Conservation (phyloP, 2,329 filamentous ascomycete species). For the Thelonectria rubi region DNA sequence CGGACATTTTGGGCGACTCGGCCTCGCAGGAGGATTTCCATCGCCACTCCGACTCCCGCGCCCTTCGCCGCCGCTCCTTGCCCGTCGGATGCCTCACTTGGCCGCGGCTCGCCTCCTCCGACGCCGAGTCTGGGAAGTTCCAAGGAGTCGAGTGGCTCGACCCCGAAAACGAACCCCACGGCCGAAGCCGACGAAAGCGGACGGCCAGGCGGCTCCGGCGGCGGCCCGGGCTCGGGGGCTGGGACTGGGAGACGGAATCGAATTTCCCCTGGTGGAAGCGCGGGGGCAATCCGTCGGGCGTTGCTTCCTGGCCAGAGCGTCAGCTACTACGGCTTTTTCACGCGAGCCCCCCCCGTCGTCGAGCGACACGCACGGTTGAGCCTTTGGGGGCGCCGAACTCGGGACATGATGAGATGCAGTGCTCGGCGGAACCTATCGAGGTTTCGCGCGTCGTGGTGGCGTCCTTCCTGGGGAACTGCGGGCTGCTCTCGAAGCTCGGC, state of each 20-base stretch:
- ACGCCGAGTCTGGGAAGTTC: constrained; percentile 26
- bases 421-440: constrained; percentile 5
- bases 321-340: no score
- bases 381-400: constrained; percentile 9
- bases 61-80: constrained; percentile 44
- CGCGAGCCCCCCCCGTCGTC: no score
- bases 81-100: constrained; percentile 35
- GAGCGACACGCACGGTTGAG: constrained; percentile 9
- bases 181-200: constrained; percentile 39
- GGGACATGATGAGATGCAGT: constrained; percentile 29
- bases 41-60: constrained; percentile 43
- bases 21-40: constrained; percentile 35
- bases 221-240: constrained; percentile 36
- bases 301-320: no score
- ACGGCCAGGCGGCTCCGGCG: constrained; percentile 37
- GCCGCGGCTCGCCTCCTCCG: constrained; percentile 1
- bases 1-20: constrained; percentile 28
- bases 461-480: not conserved
- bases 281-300: no score
- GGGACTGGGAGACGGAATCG: constrained; percentile 34
- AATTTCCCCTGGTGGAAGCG: not conserved
- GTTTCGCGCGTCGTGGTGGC: not conserved
- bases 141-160: constrained; percentile 28
- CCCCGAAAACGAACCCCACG: constrained; percentile 37
- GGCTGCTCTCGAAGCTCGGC: not conserved